Base-by-base conservation (phyloP, 2,329 filamentous ascomycete species). In the Trichoderma atroviride region DNA sequence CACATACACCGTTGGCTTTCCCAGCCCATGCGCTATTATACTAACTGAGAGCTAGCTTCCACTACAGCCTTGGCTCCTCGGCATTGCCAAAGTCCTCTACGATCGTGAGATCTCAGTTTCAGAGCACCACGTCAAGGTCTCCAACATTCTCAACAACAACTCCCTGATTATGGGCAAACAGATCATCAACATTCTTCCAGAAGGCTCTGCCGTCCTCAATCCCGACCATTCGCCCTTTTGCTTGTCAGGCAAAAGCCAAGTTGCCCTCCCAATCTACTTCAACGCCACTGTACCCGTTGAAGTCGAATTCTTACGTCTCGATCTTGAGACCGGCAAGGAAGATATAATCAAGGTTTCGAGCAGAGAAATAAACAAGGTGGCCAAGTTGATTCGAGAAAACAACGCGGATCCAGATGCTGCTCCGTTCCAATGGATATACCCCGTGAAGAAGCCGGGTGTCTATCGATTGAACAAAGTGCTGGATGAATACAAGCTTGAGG, bases 131-230 rank as follows among this genome's bases (percentile, higher is more conserved):
- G 95, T 99, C 78, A 97, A 97, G 77, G 89, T 94, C 19, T 92
- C 91, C 33, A 90, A 88, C 71, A 94, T 99, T 72, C 84, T 97
- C 71, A 93, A 97, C 78, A 97, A 98, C 78, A 88, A 93, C 37
- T 97, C 94, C 27, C 86, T 98, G 76, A 98, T 99, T 72, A 87
- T 97, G 81, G 96, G 96, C 76, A 96, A 94, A 79, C 94, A 98
- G 82, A 97, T 97, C 74, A 95, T 99, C 80, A 96, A 99, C 78
- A 97, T 99, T 76, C 84, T 99, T 68, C 96, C 96, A 2, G 96
- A 99, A 84, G 96, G 96, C 83, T 96, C 94, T 60, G 96, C 94
- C 16, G 86, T 94, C 60, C 84, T 99, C 72, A 99, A 99, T 76
- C 93, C 94, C 0, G 87, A 94, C 58, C 86, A 88, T 69, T 82